A percentile compares a stretch with the other conserved stretches of the same genome.
These are phyloP conservation scores for Starmerella kuoi DNA, from an alignment of 805 yeast genomes.

Conservation along the genomic window DNA sequence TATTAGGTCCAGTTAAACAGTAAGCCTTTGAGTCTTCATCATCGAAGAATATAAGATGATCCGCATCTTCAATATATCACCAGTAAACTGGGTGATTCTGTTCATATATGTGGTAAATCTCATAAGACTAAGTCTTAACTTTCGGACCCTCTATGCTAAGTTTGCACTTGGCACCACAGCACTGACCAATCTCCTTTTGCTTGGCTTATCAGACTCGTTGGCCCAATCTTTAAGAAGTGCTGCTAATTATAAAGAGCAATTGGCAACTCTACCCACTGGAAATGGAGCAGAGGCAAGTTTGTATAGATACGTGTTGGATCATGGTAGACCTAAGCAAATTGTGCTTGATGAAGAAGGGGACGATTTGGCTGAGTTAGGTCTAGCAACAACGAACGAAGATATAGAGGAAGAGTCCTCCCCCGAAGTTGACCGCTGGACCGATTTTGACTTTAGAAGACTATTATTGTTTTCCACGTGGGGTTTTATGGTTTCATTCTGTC, in stretches of 20 bases:
- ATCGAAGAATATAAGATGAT: conserved; percentile 5
- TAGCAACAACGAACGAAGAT: conserved; percentile 10
- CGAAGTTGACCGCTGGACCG: conserved; percentile 6
- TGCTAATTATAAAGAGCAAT: conserved; percentile 16
- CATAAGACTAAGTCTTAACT: conserved; percentile 27
- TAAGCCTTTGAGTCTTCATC: no score
- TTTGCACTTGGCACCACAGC: conserved; percentile 67
- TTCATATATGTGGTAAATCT: conserved; percentile 23
- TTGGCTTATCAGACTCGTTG: conserved; percentile 80
- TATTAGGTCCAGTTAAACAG: no score
- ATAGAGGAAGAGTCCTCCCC: not conserved
- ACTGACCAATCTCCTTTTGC: conserved; percentile 64
- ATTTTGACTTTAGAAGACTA: conserved; percentile 57
- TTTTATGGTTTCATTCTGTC: conserved; percentile 63
- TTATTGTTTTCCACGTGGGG: conserved; percentile 84
- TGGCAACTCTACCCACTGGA: conserved; percentile 1
- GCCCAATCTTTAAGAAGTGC: conserved; percentile 60
- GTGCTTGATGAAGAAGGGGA: conserved; percentile 27
- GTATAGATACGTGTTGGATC: conserved; percentile 25
- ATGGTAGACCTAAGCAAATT: conserved; percentile 27
- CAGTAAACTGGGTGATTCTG: conserved; percentile 30
- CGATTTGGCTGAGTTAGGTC: conserved; percentile 24
- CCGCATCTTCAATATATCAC: conserved; percentile 25
- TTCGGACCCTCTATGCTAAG: conserved; percentile 37
- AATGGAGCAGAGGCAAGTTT: conserved; percentile 12